Evolutionary conservation across 108 stramenopile species (phyloP), one percentile per base, ranked within the genome.

Genomic region (Asterionellopsis glacialis): DNA sequence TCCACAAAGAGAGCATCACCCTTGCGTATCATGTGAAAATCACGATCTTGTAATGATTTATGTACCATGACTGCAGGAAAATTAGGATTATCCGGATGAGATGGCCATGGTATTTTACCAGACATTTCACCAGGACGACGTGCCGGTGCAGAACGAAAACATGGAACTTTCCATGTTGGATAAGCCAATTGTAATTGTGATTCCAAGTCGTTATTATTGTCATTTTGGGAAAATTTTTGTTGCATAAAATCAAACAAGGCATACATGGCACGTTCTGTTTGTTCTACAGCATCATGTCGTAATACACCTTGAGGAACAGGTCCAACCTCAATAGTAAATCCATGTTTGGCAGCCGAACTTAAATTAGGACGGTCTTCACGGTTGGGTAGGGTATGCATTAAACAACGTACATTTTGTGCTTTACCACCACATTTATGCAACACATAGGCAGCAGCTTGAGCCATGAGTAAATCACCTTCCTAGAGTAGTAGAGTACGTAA

Each of bases 281-380:
- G 70, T 67, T 89, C 87, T 0, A 89, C 87, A 15, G 73, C 81
- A 73, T 88, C 93, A 55, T 87, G 83, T n/a, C 89, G 65, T 25
- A 94, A 41, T 4, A 90, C 79, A 19, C 88, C 87, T 64, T 87
- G 85, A 11, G 93, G 87, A 18, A 85, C 71, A 19, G 85, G 82
- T 16, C 93, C 93, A 19, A 89, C 87, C 65, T 94, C 93, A 63
- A 94, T 83, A 9, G 85, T 82, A 45, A 94, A 79, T 12, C 79
- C 84, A 61, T 84, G 79, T 15, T 65, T 57, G 0, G 78, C 89
- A 58, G 83, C 76, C 0, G 79, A 75, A 11, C 80, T 74, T n/a
- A 94, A 58, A 61, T 86, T 82, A 43, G 81, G 87, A 15, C 88
- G 71, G 18, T 75, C 67, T 26, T 76, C 56, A 48, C 81, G 75